Base-by-base conservation (phyloP, 176 grass and related monocot genomes). In the Guadua angustifolia region DNA sequence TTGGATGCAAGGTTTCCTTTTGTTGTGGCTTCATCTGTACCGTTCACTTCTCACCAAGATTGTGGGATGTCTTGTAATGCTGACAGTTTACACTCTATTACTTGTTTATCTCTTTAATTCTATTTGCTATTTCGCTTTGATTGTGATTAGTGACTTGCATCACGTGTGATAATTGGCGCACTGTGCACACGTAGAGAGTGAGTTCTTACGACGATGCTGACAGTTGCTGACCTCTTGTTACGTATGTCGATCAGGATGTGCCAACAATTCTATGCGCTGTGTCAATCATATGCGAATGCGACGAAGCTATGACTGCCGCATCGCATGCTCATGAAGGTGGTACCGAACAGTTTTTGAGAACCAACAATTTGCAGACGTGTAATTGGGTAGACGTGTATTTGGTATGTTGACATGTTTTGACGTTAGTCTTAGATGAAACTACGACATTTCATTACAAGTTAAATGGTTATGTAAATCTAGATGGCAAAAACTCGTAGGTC, bases 31-130 rank as follows among this genome's bases (percentile, higher is more conserved):
- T 32, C 75, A 47, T 73, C 26, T 21, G 18, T 66, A 26, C 81
- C 40, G 9, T 60, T 15, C 49, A 55, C 43, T 16, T 24, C 9
- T 25, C 57, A 60, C 57, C 14, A 21, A 57, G 52, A 85, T 73
- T 36, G 45, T 73, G 73, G 19, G 39, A 57, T 44, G 53, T 43
- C 44, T 76, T 90, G 79, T 73, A 73, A 86, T 33, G 19, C 43
- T 83, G 59, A 66, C 73, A 66, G 58, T 60, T 29, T 0, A 7
- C 0, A 82, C 5, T 57, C 1, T 49, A 69, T 19, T 40, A 52
- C 46, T 14, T 87, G 75, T 63, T 56, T 71, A 80, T 80, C 33
- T 44, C 45, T 71, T 24, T 39, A 60, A 33, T 49, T 13, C 2
- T 62, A 5, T 35, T 64, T 33, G 6, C 38, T 51, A 15, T 2